phyloP scores from a whole-genome alignment of 768 basidiomycete genomes.

The Kwoniella shandongensis region DNA sequence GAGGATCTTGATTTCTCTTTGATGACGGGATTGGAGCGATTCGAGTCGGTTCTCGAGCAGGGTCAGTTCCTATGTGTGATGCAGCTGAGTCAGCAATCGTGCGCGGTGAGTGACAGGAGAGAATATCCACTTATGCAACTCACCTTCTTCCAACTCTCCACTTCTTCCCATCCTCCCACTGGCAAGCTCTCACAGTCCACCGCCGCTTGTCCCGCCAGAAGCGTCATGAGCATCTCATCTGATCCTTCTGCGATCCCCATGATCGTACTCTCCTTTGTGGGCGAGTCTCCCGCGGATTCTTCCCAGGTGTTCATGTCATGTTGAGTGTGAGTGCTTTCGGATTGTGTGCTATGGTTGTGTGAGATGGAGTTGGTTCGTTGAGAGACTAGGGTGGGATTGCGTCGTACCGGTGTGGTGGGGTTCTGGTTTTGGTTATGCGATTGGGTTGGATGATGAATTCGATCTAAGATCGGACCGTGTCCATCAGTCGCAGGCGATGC shows the following conservation, averaged over 20 bases:
- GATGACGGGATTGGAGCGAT: constrained; percentile 45
- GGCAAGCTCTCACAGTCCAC: constrained; percentile 84
- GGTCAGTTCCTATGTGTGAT: constrained; percentile 42
- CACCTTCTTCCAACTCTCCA: constrained; percentile 71
- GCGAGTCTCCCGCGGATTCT: neutral
- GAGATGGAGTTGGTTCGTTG: too few species aligned
- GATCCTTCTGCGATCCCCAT: constrained; percentile 30
- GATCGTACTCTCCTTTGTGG: constrained; percentile 13
- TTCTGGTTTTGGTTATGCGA: too few species aligned
- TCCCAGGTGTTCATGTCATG: too few species aligned
- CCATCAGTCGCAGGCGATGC: constrained; percentile 16
- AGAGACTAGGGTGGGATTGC: too few species aligned
- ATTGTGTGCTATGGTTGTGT: too few species aligned
- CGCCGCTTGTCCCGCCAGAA: constrained; percentile 88
- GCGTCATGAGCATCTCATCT: constrained; percentile 82
- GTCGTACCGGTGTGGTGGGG: too few species aligned
- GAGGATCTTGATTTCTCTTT: constrained; percentile 54
- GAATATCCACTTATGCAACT: constrained; percentile 20
- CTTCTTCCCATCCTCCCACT: constrained; percentile 71
- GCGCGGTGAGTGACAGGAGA: too few species aligned
- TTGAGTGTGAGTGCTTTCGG: too few species aligned
- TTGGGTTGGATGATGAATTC: neutral
- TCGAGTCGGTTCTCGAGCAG: constrained; percentile 45
- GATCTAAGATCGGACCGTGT: constrained; percentile 7
- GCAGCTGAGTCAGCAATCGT: too few species aligned